Evolutionary conservation across 352 stramenopile genomes (phyloP).

Genomic region (Phytophthora pseudosyringae): DNA sequence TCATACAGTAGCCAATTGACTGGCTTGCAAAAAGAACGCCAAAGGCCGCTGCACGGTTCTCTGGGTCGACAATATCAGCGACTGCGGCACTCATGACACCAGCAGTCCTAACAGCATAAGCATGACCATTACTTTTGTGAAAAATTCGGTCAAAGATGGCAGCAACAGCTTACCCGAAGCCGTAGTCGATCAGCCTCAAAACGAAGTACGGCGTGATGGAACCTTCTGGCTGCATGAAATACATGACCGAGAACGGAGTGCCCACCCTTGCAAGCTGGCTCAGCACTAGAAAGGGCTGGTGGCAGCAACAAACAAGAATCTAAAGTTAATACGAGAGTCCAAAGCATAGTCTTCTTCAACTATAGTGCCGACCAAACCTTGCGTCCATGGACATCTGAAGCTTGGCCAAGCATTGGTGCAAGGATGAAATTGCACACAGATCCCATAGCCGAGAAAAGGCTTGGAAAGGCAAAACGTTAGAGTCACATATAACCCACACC

Average conservation of each 20-base stretch:
- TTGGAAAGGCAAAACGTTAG: conserved; percentile 16
- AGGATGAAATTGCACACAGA: conserved; percentile 70
- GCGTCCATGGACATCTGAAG: conserved; percentile 75
- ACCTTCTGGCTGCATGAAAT: conserved; percentile 62
- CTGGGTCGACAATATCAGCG: conserved; percentile 61
- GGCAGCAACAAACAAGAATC: conserved; percentile 1
- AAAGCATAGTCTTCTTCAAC: background rate
- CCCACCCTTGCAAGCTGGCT: conserved; percentile 67
- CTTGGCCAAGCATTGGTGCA: conserved; percentile 73
- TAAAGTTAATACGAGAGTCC: background rate
- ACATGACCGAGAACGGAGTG: conserved; percentile 74
- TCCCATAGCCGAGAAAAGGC: conserved; percentile 70
- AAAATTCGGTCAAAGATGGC: background rate
- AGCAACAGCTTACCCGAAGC: conserved; percentile 54
- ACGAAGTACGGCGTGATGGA: conserved; percentile 73
- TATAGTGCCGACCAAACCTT: conserved; percentile 50
- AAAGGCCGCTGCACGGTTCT: conserved; percentile 67
- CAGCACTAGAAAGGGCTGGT: conserved; percentile 74
- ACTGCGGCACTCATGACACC: conserved; percentile 69
- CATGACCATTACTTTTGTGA: background rate
- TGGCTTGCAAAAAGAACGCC: conserved; percentile 65
- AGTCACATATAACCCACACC: background rate
- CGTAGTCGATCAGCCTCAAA: conserved; percentile 64
- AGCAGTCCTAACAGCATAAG: conserved; percentile 47
- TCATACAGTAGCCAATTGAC: conserved; percentile 65